These are phyloP conservation scores for Phialemoniopsis sp. DNA, from an alignment of 2,329 filamentous ascomycete species.

Conservation along the genomic window DNA sequence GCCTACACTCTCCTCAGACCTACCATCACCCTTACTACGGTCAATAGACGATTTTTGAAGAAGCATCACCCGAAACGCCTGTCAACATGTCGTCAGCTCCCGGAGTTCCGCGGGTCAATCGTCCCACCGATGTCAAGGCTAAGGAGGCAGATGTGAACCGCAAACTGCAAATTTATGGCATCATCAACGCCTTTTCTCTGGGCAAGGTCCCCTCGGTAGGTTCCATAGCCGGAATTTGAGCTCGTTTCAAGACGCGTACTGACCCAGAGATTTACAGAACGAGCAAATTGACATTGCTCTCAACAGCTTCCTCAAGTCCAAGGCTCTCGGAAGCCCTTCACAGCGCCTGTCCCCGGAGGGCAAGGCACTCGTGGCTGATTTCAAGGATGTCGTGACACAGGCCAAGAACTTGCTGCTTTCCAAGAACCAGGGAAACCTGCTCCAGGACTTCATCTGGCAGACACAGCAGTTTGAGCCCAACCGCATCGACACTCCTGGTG, in stretches of 20 bases:
- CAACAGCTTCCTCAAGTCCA: conserved; percentile 78
- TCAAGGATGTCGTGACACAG: conserved; percentile 75
- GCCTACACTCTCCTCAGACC: too few species aligned
- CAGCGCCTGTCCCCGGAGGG: conserved; percentile 79
- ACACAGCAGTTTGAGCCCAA: conserved; percentile 70
- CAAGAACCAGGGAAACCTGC: conserved; percentile 91
- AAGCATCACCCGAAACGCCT: too few species aligned
- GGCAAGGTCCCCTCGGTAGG: conserved; percentile 88
- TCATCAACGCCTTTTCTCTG: conserved; percentile 76
- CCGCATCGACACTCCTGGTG: conserved; percentile 56
- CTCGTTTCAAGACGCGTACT: conserved; percentile 2
- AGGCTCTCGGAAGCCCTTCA: conserved; percentile 65
- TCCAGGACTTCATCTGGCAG: conserved; percentile 98
- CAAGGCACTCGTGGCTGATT: conserved; percentile 69
- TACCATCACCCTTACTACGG: too few species aligned
- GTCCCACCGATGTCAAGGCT: conserved; percentile 65
- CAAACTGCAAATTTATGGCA: conserved; percentile 94
- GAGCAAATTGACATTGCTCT: conserved; percentile 93
- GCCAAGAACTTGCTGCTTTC: conserved; percentile 81
- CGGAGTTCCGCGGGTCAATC: conserved; percentile 51
- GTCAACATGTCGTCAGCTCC: too few species aligned
- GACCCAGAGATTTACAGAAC: conserved; percentile 49
- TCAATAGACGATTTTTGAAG: too few species aligned
- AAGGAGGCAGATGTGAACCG: conserved; percentile 87
- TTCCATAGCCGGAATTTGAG: too few species aligned